A percentile compares a stretch with the other conserved stretches of the same genome.
Conservation (phyloP, 164 flowering plant genomes). For the Chimonanthus praecox region DNA sequence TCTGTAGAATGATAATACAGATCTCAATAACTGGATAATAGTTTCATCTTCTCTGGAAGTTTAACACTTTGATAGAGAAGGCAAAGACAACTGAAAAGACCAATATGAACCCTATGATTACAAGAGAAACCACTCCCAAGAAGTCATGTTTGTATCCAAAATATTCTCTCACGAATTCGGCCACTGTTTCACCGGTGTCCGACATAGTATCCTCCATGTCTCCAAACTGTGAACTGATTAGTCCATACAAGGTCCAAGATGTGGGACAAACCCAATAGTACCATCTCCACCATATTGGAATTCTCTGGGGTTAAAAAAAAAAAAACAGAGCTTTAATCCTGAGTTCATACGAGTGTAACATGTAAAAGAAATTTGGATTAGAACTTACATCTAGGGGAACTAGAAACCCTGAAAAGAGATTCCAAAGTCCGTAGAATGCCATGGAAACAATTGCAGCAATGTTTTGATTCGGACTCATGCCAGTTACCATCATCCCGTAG, state of each 20-base stretch:
- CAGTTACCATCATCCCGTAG: conserved; percentile 24
- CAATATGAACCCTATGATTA: not conserved
- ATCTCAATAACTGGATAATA: too few relatives aligned
- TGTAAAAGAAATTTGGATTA: not conserved
- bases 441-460: conserved; percentile 27
- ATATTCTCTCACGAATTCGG: conserved; percentile 4
- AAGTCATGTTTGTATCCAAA: conserved; percentile 12
- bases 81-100: conserved; percentile 9
- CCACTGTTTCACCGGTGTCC: not conserved
- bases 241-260: conserved; percentile 46
- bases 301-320: conserved; percentile 1
- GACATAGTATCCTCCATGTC: conserved; percentile 10
- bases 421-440: conserved; percentile 22
- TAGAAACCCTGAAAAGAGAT: conserved; percentile 28
- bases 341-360: not conserved
- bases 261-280: conserved; percentile 50
- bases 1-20: too few relatives aligned
- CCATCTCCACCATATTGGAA: conserved; percentile 59
- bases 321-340: not conserved
- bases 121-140: conserved; percentile 10
- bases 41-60: conserved; percentile 14
- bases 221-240: conserved; percentile 40
- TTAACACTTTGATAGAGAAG: conserved; percentile 9
- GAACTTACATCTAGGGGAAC: conserved; percentile 27
- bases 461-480: conserved; percentile 15